Base-by-base conservation (phyloP, 305 asterid genomes). In the Fraxinus floribunda region DNA sequence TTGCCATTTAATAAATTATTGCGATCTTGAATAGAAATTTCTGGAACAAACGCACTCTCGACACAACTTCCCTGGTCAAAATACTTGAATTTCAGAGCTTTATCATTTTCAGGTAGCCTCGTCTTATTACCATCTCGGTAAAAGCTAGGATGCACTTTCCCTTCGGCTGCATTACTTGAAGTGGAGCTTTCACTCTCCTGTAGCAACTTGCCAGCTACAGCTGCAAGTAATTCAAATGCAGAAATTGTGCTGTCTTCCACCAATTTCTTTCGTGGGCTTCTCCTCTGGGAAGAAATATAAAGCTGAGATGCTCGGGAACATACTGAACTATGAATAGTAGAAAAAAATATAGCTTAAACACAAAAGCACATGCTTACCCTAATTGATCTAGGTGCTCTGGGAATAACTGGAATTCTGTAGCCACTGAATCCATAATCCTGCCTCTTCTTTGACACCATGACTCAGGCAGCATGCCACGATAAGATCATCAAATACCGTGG, bases 181-280 rank as follows among this genome's bases (percentile, higher is more conserved):
- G 93, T 90, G 49, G 96, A 94, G 81, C 95, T 89, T 89, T 92
- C 96, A 80, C 91, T 94, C 89, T 94, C 98, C 87, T 87, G 91
- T 73, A 93, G 87, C 83, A 94, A 84, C 85, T 94, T 88, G 26
- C 95, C 97, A 52, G 98, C 98, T 81, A 94, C 97, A 81, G 94
- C 92, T 60, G 98, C 98, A 79, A 94, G 92, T 84, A 94, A 85
- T 85, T 94, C 98, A 80, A 94, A 94, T 78, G 98, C 94, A 85
- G 93, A 92, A 78, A 93, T 91, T 77, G 89, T 84, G 77, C 78
- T 85, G 72, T 87, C 93, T 55, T 92, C 95, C 20, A 82, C 86
- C 18, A 85, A 81, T 73, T 86, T 89, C 86, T 87, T 92, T 52
- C 35, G 88, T 2, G 90, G 84, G 74, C 85, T 76, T 85, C 93